Base-by-base conservation (phyloP, 1,284 basidiomycete species). In the Laetiporus sulphureus region DNA sequence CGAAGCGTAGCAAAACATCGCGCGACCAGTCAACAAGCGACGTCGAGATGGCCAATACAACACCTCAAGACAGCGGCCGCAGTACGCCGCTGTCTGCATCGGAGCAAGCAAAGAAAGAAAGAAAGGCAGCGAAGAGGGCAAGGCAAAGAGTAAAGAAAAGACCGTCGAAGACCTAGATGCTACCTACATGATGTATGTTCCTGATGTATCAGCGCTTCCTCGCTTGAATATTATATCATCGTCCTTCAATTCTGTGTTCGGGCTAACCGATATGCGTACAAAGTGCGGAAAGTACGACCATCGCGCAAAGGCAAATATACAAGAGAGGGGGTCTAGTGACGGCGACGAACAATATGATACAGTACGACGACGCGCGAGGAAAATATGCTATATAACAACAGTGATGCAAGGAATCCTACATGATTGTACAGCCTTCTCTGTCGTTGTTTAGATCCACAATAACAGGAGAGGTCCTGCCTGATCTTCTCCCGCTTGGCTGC, bases 361-460 rank as follows among this genome's bases (percentile, higher is more conserved):
- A n/a, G n/a, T n/a, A n/a, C n/a, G n/a, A n/a, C n/a, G n/a, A n/a
- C n/a, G n/a, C n/a, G n/a, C n/a, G n/a, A n/a, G n/a, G n/a, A n/a
- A n/a, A n/a, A n/a, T n/a, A n/a, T n/a, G n/a, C n/a, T n/a, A n/a
- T n/a, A n/a, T n/a, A n/a, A n/a, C n/a, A 48, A 59, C 55, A 37
- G 50, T 54, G 7, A 58, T 55, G 32, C 41, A 40, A 23, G 51
- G 50, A 38, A 44, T 32, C 35, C 49, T 59, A 73, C 68, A 70
- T 73, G 43, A 72, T 58, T 18, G 61, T 60, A 59, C 70, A 72
- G 29, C 67, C 67, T 3, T 69, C 68, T 13, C 68, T 64, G 33
- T 63, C 62, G 27, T 52, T 46, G 33, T 49, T 53, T 16, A 49
- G 42, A 19, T 62, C 66, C 32, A 66, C 52, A 22, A 59, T 24